Conservation (phyloP, 2,329 filamentous ascomycete species). For the Ascochyta koolunga region DNA sequence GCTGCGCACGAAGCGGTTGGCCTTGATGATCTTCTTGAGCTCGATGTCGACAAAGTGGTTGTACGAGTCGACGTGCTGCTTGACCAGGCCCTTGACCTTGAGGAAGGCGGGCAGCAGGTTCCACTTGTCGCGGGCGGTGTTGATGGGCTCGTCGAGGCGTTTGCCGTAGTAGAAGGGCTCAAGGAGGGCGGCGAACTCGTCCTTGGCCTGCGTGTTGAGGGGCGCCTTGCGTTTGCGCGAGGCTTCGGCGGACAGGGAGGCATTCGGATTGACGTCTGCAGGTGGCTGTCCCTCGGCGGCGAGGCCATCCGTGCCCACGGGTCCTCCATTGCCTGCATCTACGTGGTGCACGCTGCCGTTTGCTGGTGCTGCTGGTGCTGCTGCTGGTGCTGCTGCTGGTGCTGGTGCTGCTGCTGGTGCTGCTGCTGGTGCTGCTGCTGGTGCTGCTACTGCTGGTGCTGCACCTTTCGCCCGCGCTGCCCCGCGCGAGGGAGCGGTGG, state of each 20-base stretch:
- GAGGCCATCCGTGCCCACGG: conserved; percentile 2
- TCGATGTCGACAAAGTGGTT: conserved; percentile 98
- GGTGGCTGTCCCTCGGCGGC: conserved; percentile 11
- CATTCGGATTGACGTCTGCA: conserved; percentile 24
- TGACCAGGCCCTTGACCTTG: conserved; percentile 95
- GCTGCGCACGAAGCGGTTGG: conserved; percentile 86
- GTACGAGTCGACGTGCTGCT: conserved; percentile 98
- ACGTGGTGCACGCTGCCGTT: conserved; percentile 18
- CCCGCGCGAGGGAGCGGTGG: conserved; percentile 42
- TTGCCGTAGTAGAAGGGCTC: conserved; percentile 75
- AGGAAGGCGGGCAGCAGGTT: conserved; percentile 96
- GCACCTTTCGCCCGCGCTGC: conserved; percentile 32
- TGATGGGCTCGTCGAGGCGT: conserved; percentile 70
- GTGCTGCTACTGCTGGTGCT: conserved; percentile 22
- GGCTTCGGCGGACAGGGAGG: conserved; percentile 31
- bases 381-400: conserved; percentile 22
- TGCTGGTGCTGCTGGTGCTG: conserved; percentile 22
- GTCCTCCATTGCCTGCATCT: conserved; percentile 6
- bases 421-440: conserved; percentile 20
- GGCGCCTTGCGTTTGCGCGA: conserved; percentile 38
- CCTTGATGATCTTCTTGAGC: conserved; percentile 93
- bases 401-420: conserved; percentile 21
- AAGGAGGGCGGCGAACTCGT: conserved; percentile 67
- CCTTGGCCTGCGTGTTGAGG: conserved; percentile 43
- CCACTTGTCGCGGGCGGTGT: conserved; percentile 86